phyloP scores from a whole-genome alignment of 108 stramenopile genomes.

The Nitzschia inconspicua region DNA sequence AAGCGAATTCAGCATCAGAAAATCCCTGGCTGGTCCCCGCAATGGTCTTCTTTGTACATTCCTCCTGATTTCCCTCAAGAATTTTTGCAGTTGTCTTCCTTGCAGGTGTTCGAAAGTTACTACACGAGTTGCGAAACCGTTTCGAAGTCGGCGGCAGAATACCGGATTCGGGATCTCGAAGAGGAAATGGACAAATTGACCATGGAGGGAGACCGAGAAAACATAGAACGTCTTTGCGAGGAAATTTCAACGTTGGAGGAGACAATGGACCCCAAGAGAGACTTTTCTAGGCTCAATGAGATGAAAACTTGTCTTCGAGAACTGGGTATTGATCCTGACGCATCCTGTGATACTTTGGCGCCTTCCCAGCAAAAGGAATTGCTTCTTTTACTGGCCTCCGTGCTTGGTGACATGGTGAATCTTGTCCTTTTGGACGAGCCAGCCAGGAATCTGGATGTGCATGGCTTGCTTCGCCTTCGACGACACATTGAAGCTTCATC shows the following conservation, averaged over 20 bases:
- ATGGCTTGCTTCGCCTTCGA: constrained; percentile 75
- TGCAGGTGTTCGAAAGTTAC: constrained; percentile 39
- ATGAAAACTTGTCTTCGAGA: constrained; percentile 40
- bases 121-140: constrained; percentile 16
- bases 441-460: constrained; percentile 77
- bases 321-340: constrained; percentile 38
- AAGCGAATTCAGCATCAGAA: constrained; percentile 59
- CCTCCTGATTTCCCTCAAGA: constrained; percentile 59
- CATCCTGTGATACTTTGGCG: constrained; percentile 35
- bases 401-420: constrained; percentile 5
- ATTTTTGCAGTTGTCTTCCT: constrained; percentile 16
- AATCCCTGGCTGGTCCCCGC: constrained; percentile 76
- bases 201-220: constrained; percentile 33
- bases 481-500: constrained; percentile 49
- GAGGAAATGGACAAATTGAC: constrained; percentile 37
- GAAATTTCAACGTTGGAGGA: constrained; percentile 71
- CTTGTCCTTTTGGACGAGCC: constrained; percentile 79
- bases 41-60: constrained; percentile 55
- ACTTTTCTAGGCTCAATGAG: constrained; percentile 13
- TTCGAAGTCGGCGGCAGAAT: constrained; percentile 27
- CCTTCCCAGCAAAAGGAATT: constrained; percentile 67
- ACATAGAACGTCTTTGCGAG: constrained; percentile 68
- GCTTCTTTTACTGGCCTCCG: constrained; percentile 41
- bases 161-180: constrained; percentile 25
- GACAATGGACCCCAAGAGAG: constrained; percentile 5